A percentile compares a stretch with the other conserved stretches of the same genome.
These are phyloP conservation scores for Dictyostelium brefeldianum DNA, from an alignment of 78 protist species.

Conservation along the genomic window DNA sequence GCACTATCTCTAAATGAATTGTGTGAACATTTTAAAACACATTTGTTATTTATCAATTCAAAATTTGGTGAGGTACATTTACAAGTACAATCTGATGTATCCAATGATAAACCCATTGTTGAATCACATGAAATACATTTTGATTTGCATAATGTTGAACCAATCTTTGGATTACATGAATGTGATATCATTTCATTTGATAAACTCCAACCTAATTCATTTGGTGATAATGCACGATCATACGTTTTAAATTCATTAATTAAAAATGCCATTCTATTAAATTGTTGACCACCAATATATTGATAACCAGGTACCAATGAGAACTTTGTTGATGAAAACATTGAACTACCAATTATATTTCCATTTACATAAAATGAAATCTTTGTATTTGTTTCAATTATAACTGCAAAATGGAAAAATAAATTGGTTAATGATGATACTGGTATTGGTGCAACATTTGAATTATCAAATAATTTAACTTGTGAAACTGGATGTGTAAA, in stretches of 20 bases:
- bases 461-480: neutral
- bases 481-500: neutral
- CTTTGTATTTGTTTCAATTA: neutral
- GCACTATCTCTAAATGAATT: neutral
- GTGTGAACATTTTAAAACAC: neutral
- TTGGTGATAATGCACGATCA: neutral
- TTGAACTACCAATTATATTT: neutral
- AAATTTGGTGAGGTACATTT: neutral
- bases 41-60: neutral
- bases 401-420: slow-evolving; percentile 33
- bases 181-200: neutral
- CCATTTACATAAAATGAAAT: slow-evolving; percentile 21
- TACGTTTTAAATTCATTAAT: slow-evolving; percentile 14
- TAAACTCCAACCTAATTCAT: neutral
- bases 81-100: neutral
- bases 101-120: neutral
- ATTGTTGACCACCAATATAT: slow-evolving; percentile 1
- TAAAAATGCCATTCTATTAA: neutral
- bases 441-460: neutral
- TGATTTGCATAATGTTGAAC: neutral
- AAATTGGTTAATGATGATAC: neutral
- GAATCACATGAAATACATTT: neutral
- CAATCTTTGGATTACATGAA: neutral
- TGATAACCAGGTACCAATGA: neutral
- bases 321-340: neutral